Evolutionary conservation across 1,139 yeast genomes (phyloP), one percentile per base, ranked within the genome.

Genomic region (Zygoascus sp.): DNA sequence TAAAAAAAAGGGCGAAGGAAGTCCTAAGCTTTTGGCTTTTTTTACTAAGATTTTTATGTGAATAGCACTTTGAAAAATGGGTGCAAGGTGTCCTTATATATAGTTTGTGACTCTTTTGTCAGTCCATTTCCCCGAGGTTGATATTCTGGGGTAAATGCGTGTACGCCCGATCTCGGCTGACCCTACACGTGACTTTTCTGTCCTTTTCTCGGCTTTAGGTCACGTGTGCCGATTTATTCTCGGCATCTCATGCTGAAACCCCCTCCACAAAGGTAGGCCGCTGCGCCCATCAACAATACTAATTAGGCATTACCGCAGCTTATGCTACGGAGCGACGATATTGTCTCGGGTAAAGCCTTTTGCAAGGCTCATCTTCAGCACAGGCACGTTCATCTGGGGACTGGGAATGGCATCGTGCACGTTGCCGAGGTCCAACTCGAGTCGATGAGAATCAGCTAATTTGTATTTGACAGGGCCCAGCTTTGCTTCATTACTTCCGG

Each of bases 71-170:
- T 10, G 7, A 7, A 20, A 11, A 36, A 16, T 19, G 32, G 32
- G 41, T 5, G 7, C 5, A 17, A 7, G 13, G 32, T 19, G 30
- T n/a, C 21, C 85, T 2, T 70, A 79, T 61, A 55, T 80, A 30
- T 72, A 75, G 54, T 67, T 67, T 36, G 40, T 65, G 0, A 67
- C 67, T 52, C 72, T 73, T 30, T 57, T 76, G 11, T 58, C 69
- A 34, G 63, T 64, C 50, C 72, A 74, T 53, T 68, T 77, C 37
- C 76, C 80, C 38, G 43, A 40, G 43, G 43, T 22, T 30, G 27
- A 40, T 30, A 30, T 40, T 32, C 43, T 40, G 43, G 43, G 43
- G 43, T 40, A 40, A 28, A 23, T 30, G 28, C 7, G 34, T 10
- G 15, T 13, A 30, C 9, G 27, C 20, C 43, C 43, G 43, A 21